Evolutionary conservation across 2,329 filamentous ascomycete species (phyloP).

Genomic region (Ceratocystis colombiana): DNA sequence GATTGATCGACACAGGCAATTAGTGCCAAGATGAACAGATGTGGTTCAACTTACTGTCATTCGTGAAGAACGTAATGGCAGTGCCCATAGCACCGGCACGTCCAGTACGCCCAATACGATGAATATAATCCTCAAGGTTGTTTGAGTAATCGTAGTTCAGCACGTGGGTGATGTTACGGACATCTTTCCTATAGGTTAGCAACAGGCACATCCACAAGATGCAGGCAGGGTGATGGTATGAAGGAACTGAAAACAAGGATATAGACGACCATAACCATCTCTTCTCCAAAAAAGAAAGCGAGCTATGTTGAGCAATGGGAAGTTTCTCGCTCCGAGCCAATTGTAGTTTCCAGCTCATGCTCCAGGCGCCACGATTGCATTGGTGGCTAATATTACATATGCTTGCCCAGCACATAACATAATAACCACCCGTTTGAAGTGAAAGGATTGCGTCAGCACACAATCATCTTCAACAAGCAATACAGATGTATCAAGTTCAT

Average conservation of each 20-base stretch:
- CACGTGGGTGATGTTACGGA: slow-evolving; percentile 99
- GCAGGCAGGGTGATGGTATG: slow-evolving; percentile 60
- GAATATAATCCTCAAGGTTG: slow-evolving; percentile 97
- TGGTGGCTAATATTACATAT: slow-evolving; percentile 8
- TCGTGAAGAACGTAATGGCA: slow-evolving; percentile 96
- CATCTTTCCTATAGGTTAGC: slow-evolving; percentile 58
- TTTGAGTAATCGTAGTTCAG: slow-evolving; percentile 99
- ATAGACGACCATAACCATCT: slow-evolving; percentile 15
- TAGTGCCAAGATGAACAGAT: not conserved
- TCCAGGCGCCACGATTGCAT: slow-evolving; percentile 21
- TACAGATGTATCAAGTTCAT: not conserved
- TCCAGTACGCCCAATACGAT: slow-evolving; percentile 91
- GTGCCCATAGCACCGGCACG: slow-evolving; percentile 91
- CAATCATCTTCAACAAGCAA: slow-evolving; percentile 21
- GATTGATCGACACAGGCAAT: not conserved
- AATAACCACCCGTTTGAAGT: slow-evolving; percentile 18
- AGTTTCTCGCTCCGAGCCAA: not conserved
- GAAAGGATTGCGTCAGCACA: not conserved
- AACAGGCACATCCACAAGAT: slow-evolving; percentile 34
- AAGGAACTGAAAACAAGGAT: slow-evolving; percentile 43
- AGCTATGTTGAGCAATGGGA: slow-evolving; percentile 2
- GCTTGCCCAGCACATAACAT: not conserved
- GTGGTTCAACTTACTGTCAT: slow-evolving; percentile 73
- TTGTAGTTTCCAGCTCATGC: slow-evolving; percentile 13
- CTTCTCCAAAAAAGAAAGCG: not conserved